phyloP scores from a whole-genome alignment of 1,284 basidiomycete species.

The Calocybe gambosa region DNA sequence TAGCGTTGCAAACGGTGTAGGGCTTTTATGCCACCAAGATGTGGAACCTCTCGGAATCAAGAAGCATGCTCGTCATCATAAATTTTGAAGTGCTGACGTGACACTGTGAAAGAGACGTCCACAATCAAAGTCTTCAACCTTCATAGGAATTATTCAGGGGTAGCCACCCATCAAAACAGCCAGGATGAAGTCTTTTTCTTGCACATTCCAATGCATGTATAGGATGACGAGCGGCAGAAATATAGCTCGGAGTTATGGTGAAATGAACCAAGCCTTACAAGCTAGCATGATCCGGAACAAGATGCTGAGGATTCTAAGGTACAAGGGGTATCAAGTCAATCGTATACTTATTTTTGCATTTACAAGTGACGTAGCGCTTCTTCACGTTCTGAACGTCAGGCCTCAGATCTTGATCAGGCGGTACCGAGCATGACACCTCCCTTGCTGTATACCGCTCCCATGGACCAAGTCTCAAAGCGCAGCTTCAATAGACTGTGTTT shows the following conservation, averaged over 20 bases:
- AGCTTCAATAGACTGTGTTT: not conserved
- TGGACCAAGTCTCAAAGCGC: conserved; percentile 1
- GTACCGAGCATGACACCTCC: conserved; percentile 14
- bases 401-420: conserved; percentile 5
- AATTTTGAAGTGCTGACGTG: conserved; percentile 17
- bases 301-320: conserved; percentile 10
- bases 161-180: not conserved
- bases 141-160: conserved; percentile 19
- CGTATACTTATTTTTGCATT: conserved; percentile 8
- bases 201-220: not conserved
- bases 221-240: not conserved
- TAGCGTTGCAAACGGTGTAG: not conserved
- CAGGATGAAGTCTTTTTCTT: not conserved
- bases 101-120: conserved; percentile 13
- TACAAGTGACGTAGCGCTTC: conserved; percentile 6
- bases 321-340: conserved; percentile 10
- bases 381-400: conserved; percentile 3
- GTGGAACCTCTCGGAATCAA: conserved; percentile 11
- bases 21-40: conserved; percentile 7
- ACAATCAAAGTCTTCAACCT: conserved; percentile 11
- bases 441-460: not conserved
- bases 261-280: not conserved
- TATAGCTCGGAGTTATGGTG: not conserved
- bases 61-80: conserved; percentile 10
- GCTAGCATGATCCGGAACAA: not conserved